phyloP scores from a whole-genome alignment of 805 yeast species.

The Pichia deserticola region DNA sequence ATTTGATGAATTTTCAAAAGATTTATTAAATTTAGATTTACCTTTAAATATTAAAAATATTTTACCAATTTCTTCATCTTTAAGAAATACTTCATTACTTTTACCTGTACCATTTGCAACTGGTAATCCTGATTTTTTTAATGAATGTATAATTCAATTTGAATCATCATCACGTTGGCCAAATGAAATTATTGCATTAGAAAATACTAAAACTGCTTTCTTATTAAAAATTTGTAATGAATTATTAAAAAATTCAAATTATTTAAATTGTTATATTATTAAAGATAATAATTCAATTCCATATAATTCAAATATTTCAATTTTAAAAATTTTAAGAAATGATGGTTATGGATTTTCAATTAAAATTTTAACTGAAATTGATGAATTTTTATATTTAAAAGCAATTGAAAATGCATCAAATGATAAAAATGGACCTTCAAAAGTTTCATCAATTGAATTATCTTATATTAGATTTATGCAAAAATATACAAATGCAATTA shows the following conservation, averaged over 20 bases:
- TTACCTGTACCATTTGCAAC: conserved; percentile 80
- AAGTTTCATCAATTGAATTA: conserved; percentile 50
- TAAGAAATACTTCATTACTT: conserved; percentile 68
- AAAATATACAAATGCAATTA: conserved; percentile 56
- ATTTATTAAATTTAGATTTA: conserved; percentile 38
- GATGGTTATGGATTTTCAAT: conserved; percentile 84
- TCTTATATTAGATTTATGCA: conserved; percentile 59
- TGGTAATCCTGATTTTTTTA: conserved; percentile 70
- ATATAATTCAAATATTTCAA: conserved; percentile 49
- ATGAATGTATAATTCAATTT: conserved; percentile 75
- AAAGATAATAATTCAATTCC: conserved; percentile 61
- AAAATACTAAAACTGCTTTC: conserved; percentile 87
- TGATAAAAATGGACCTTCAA: conserved; percentile 38
- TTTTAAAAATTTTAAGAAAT: conserved; percentile 66
- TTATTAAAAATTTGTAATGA: conserved; percentile 56
- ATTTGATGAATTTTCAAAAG: conserved; percentile 43
- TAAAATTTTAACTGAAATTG: conserved; percentile 76
- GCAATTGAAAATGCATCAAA: conserved; percentile 52
- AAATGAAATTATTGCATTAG: conserved; percentile 76
- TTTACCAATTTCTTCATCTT: conserved; percentile 63
- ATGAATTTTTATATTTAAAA: conserved; percentile 63
- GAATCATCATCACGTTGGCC: conserved; percentile 96
- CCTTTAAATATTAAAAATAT: conserved; percentile 72
- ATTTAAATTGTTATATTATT: conserved; percentile 47
- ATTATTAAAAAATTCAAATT: conserved; percentile 28